phyloP scores from a whole-genome alignment of 768 basidiomycete genomes.

The Thelephora aurantiotincta region DNA sequence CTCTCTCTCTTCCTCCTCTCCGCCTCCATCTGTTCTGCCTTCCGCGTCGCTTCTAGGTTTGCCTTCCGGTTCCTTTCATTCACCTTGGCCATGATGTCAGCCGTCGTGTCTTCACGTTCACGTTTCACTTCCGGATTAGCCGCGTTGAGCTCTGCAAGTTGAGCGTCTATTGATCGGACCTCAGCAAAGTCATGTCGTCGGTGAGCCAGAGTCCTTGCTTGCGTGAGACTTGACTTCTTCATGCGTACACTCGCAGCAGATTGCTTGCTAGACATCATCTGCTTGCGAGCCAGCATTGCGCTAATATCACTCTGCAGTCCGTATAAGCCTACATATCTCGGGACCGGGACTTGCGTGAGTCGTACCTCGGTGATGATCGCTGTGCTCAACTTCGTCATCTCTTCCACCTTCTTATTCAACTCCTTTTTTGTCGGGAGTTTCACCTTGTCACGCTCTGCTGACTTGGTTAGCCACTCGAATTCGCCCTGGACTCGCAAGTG shows the following conservation, averaged over 20 bases:
- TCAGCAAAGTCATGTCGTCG: constrained; percentile 60
- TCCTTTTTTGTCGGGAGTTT: constrained; percentile 54
- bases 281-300: constrained; percentile 63
- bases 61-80: constrained; percentile 85
- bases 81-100: constrained; percentile 55
- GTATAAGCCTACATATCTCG: background rate
- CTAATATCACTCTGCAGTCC: constrained; percentile 59
- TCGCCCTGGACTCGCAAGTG: constrained; percentile 38
- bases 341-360: constrained; percentile 7
- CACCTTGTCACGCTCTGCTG: constrained; percentile 34
- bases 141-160: constrained; percentile 41
- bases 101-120: constrained; percentile 5
- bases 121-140: constrained; percentile 5
- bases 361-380: constrained; percentile 71
- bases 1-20: constrained; percentile 63
- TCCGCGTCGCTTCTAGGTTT: constrained; percentile 67
- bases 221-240: constrained; percentile 52
- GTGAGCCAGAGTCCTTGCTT: constrained; percentile 60
- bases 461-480: constrained; percentile 42
- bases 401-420: constrained; percentile 48
- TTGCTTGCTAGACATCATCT: constrained; percentile 17
- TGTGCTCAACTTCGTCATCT: constrained; percentile 41
- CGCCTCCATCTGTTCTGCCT: constrained; percentile 54
- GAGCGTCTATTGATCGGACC: constrained; percentile 42
- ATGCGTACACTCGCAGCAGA: constrained; percentile 24